These are phyloP conservation scores for Globisporangium iwayamae DNA, from an alignment of 352 stramenopile species.

Conservation along the genomic window DNA sequence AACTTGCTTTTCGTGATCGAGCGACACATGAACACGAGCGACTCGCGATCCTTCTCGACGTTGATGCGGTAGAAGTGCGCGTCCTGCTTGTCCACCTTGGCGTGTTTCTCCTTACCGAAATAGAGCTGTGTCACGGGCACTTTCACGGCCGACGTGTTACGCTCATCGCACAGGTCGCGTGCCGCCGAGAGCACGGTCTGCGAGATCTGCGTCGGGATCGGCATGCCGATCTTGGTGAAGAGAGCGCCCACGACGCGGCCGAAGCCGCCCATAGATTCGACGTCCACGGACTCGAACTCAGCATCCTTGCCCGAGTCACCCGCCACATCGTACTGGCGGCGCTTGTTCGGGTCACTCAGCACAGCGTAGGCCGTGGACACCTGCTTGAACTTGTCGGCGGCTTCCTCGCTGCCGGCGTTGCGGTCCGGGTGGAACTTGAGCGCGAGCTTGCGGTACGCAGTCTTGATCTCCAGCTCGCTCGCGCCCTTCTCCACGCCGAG, in stretches of 20 bases:
- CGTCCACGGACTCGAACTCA: conserved; percentile 81
- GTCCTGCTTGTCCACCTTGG: conserved; percentile 86
- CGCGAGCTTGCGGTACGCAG: conserved; percentile 84
- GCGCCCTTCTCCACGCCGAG: conserved; percentile 87
- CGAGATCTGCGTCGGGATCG: conserved; percentile 86
- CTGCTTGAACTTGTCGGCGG: conserved; percentile 82
- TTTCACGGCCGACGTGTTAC: conserved; percentile 62
- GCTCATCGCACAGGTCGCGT: conserved; percentile 69
- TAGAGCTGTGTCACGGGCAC: conserved; percentile 57
- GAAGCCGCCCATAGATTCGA: conserved; percentile 83
- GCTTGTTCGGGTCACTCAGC: conserved; percentile 86
- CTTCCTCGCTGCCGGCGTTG: conserved; percentile 74
- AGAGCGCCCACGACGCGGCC: conserved; percentile 80
- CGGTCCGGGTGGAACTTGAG: conserved; percentile 90
- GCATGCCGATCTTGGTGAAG: conserved; percentile 88
- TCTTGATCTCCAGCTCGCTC: conserved; percentile 89
- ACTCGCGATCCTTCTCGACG: conserved; percentile 68
- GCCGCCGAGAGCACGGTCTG: conserved; percentile 78
- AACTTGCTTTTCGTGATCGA: conserved; percentile 86
- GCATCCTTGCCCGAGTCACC: conserved; percentile 68
- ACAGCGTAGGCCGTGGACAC: conserved; percentile 84
- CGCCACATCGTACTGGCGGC: conserved; percentile 80
- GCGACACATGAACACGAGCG: conserved; percentile 79
- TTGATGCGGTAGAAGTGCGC: conserved; percentile 84
- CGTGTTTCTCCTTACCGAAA: conserved; percentile 67